Conservation (phyloP, 1,139 yeast species). For the Debaryomyces sp. region DNA sequence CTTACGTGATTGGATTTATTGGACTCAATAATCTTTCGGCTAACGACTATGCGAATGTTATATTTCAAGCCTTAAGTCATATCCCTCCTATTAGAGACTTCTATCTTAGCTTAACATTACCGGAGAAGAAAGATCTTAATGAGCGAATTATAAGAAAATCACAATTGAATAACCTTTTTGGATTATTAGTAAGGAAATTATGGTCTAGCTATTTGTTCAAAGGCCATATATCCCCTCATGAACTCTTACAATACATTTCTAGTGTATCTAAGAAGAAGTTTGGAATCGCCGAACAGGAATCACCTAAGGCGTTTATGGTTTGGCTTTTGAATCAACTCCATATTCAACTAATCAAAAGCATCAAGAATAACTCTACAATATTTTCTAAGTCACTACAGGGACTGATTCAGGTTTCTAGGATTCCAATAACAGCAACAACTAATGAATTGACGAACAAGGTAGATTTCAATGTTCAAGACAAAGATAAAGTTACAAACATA, state of each 20-base stretch:
- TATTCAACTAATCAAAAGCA: constrained; percentile 30
- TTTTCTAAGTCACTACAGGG: constrained; percentile 53
- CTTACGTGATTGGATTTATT: constrained; percentile 63
- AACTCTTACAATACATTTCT: constrained; percentile 54
- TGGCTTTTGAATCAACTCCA: constrained; percentile 62
- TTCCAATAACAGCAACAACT: constrained; percentile 18
- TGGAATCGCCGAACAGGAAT: constrained; percentile 35
- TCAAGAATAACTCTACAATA: constrained; percentile 18
- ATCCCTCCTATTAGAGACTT: constrained; percentile 53
- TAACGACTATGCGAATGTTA: constrained; percentile 56
- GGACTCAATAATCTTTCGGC: constrained; percentile 60
- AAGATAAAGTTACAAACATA: constrained; percentile 14
- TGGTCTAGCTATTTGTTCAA: constrained; percentile 67
- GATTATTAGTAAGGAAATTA: constrained; percentile 54
- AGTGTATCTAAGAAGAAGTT: constrained; percentile 45
- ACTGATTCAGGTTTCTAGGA: constrained; percentile 36
- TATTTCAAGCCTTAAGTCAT: constrained; percentile 61
- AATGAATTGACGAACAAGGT: constrained; percentile 23
- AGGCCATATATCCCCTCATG: constrained; percentile 69
- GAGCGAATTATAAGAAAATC: constrained; percentile 17
- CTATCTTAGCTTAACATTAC: constrained; percentile 35
- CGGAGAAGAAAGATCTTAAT: constrained; percentile 10
- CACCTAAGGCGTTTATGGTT: constrained; percentile 58
- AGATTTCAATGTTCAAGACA: constrained; percentile 23
- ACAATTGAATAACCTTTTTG: constrained; percentile 37